A percentile compares a stretch with the other conserved stretches of the same genome.
phyloP scores from a whole-genome alignment of 2,329 filamentous ascomycete species.

The Chaetothyriales sp. region DNA sequence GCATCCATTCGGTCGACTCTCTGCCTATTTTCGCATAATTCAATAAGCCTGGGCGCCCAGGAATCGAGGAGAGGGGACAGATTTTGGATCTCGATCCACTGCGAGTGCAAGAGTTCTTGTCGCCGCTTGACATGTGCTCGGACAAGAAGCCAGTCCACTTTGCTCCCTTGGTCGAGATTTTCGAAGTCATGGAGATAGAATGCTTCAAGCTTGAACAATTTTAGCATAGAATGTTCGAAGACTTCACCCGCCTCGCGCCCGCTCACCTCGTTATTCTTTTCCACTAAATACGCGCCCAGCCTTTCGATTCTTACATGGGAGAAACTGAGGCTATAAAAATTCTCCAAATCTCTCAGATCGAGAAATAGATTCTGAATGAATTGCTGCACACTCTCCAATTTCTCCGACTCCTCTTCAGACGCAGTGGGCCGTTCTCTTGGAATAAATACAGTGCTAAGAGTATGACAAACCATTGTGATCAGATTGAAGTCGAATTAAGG shows the following conservation, averaged over 20 bases:
- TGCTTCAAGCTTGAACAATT: slow-evolving; percentile 25
- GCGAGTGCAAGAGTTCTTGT: slow-evolving; percentile 27
- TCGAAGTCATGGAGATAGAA: slow-evolving; percentile 27
- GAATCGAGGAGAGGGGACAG: slow-evolving; percentile 30
- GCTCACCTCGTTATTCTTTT: slow-evolving; percentile 4
- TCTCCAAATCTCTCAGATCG: slow-evolving; percentile 36
- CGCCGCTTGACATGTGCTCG: slow-evolving; percentile 24
- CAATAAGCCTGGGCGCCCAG: slow-evolving; percentile 31
- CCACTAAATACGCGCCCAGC: slow-evolving; percentile 29
- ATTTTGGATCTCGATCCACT: slow-evolving; percentile 25
- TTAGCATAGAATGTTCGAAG: no score
- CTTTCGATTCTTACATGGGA: slow-evolving; percentile 30
- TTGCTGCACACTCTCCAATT: slow-evolving; percentile 26
- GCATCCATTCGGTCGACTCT: slow-evolving; percentile 32
- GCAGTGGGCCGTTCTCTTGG: no score
- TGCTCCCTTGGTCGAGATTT: slow-evolving; percentile 30
- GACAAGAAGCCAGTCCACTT: slow-evolving; percentile 28
- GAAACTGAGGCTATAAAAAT: slow-evolving; percentile 37
- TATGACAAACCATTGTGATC: no score
- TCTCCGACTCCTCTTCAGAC: no score
- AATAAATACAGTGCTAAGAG: no score
- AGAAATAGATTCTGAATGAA: slow-evolving; percentile 32
- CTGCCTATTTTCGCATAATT: slow-evolving; percentile 38
- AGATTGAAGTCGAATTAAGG: no score
- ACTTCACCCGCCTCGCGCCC: no score